Conservation (phyloP, 1,284 basidiomycete genomes). For the Heterobasidion occidentale region DNA sequence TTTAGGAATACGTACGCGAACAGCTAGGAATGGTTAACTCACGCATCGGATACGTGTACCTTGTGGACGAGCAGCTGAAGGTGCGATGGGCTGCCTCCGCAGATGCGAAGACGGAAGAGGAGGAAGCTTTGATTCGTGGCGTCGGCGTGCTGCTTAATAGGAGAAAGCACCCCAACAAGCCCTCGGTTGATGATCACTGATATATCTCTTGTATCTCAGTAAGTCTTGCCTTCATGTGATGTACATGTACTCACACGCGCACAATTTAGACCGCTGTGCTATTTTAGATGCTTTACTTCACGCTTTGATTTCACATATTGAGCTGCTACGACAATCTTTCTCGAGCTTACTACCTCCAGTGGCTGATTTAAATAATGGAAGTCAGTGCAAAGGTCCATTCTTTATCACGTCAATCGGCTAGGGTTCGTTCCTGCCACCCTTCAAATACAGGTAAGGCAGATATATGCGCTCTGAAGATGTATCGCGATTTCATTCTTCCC, state of each 20-base stretch:
- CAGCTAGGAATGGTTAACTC: slow-evolving; percentile 85
- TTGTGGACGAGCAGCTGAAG: slow-evolving; percentile 80
- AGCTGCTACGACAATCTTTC: no score
- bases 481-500: background rate
- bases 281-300: no score
- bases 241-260: no score
- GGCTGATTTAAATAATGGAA: no score
- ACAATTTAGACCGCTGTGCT: no score
- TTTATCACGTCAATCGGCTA: no score
- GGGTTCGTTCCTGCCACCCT: background rate
- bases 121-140: slow-evolving; percentile 64
- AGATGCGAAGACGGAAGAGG: slow-evolving; percentile 73
- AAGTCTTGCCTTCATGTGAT: no score
- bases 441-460: background rate
- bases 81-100: slow-evolving; percentile 93
- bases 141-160: slow-evolving; percentile 61
- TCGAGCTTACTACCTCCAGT: no score
- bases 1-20: slow-evolving; percentile 66
- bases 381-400: no score
- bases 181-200: no score
- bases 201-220: no score
- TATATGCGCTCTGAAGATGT: background rate
- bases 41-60: slow-evolving; percentile 89
- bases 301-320: no score
- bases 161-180: background rate